phyloP scores from a whole-genome alignment of 2,329 filamentous ascomycete species.

The Aspergillus clavatus region DNA sequence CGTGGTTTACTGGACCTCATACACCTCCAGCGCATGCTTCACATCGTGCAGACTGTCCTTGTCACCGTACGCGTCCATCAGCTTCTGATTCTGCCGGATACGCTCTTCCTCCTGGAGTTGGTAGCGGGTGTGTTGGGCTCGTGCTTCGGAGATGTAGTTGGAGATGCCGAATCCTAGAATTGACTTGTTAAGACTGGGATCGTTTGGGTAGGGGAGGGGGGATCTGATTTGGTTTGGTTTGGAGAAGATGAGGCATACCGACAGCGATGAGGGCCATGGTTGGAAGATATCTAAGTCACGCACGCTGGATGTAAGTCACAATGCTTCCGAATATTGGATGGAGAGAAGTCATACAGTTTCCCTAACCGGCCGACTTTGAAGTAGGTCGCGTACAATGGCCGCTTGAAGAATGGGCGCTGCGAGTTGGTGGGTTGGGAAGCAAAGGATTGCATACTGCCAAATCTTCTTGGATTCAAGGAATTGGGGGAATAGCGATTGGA shows the following conservation, averaged over 20 bases:
- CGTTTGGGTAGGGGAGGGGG: too few species aligned
- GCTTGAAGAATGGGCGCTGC: conserved; percentile 11
- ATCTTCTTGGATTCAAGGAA: background rate
- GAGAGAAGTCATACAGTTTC: conserved; percentile 7
- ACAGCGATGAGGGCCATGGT: conserved; percentile 13
- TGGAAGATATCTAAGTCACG: conserved; percentile 17
- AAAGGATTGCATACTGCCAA: conserved; percentile 6
- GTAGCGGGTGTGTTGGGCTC: conserved; percentile 1
- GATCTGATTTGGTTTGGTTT: background rate
- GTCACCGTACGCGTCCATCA: conserved; percentile 47
- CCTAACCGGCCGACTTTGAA: conserved; percentile 2
- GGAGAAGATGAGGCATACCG: conserved; percentile 4
- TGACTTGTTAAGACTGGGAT: too few species aligned
- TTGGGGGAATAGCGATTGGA: too few species aligned
- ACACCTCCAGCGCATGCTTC: conserved; percentile 42
- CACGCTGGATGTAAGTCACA: background rate
- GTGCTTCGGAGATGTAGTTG: conserved; percentile 8
- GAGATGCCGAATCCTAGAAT: conserved; percentile 15
- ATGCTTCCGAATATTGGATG: background rate
- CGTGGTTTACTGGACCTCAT: conserved; percentile 39
- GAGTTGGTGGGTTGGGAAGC: conserved; percentile 4
- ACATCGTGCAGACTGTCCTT: conserved; percentile 42
- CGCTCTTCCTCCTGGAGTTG: conserved; percentile 28
- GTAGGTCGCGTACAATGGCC: conserved; percentile 6
- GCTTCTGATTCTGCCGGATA: conserved; percentile 32